Percentiles rank a stretch among this genome's conserved stretches.
Evolutionary conservation across 805 yeast species (phyloP).

Genomic region (Wickerhamomyces bisporus): DNA sequence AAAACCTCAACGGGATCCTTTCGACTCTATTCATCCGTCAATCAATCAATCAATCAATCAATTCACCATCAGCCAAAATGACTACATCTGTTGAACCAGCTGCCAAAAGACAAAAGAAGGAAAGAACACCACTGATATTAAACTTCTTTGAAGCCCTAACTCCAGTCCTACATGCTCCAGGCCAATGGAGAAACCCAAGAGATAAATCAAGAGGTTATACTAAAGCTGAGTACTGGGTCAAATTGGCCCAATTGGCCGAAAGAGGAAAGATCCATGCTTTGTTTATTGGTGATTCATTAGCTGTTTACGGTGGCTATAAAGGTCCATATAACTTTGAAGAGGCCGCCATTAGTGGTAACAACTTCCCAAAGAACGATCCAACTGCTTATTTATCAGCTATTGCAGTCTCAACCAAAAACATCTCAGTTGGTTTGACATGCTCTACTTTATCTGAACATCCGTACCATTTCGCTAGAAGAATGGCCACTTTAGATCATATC

Average conservation of each 20-base stretch:
- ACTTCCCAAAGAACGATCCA: constrained; percentile 1
- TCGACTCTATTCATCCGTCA: too few relatives aligned
- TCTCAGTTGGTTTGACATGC: constrained; percentile 1
- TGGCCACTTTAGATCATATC: not conserved
- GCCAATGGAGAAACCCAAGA: constrained; percentile 2
- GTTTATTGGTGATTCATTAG: not conserved
- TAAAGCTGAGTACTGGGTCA: constrained; percentile 1
- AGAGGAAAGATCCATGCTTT: not conserved
- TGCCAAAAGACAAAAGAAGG: not conserved
- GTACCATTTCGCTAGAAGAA: constrained; percentile 1
- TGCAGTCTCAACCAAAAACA: not conserved
- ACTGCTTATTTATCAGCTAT: not conserved
- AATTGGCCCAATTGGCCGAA: not conserved
- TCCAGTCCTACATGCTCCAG: constrained; percentile 1
- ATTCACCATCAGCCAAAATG: not conserved
- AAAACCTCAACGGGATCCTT: too few relatives aligned
- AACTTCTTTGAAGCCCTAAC: not conserved
- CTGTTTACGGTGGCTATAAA: constrained; percentile 1
- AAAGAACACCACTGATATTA: not conserved
- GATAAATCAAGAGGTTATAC: constrained; percentile 1
- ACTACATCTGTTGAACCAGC: not conserved
- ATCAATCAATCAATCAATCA: too few relatives aligned
- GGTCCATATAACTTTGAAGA: constrained; percentile 1
- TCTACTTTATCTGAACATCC: not conserved
- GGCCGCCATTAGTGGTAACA: not conserved